Base-by-base conservation (phyloP, 2,329 filamentous ascomycete species). In the Penicillium sp. region DNA sequence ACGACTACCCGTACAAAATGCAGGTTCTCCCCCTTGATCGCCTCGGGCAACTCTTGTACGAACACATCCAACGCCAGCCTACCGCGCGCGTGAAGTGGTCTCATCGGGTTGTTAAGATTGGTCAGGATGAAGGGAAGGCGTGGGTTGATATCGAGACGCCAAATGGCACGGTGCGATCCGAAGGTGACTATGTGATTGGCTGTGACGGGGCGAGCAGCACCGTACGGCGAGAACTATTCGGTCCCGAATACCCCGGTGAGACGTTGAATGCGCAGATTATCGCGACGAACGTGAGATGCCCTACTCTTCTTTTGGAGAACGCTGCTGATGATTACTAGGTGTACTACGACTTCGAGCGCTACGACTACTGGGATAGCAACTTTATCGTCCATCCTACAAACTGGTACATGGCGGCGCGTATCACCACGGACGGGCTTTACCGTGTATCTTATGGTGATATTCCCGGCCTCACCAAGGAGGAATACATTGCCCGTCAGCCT, bases 381-480 rank as follows among this genome's bases (percentile, higher is more conserved):
- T 85, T 85, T 64, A 81, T 84, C 56, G 75, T 85, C 28, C 77
- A 87, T 56, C 83, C 82, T 0, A 78, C 81, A 20, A 75, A 87
- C 60, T 86, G 81, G 67, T 74, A 81, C 71, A 84, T 86, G 82
- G 81, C 81, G 2, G 83, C 83, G 2, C 78, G 75, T 38, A 81
- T 87, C 55, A 82, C 78, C 1, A 70, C 69, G 2, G 81, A 85
- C 48, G 82, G 81, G 0, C 67, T 87, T 9, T 87, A 83, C 72
- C 79, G 84, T 13, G 79, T 87, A 31, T 83, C 83, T 0, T 87
- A 87, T 59, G 83, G 82, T 46, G 84, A 87, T 57, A 69, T 69
- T 0, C 72, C 76, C 0, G 79, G 77, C 2, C 73, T 86, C 11
- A 78, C 76, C 0, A 69, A 64, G 31, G 81, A 84, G 10, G 74